phyloP scores from a whole-genome alignment of 2,329 filamentous ascomycete species.

The Colletotrichum brevisporum region DNA sequence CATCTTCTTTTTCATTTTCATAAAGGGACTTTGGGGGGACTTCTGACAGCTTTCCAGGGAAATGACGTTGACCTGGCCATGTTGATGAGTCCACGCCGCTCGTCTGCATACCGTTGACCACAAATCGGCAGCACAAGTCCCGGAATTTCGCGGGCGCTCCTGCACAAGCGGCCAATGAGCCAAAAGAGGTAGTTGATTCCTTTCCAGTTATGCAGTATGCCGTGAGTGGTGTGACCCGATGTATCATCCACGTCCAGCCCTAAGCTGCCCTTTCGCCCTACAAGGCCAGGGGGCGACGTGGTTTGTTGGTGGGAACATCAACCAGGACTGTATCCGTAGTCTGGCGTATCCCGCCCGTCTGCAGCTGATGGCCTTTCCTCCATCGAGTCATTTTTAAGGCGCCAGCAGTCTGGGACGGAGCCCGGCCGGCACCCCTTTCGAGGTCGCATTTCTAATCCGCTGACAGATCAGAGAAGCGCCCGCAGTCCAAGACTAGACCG shows the following conservation, averaged over 20 bases:
- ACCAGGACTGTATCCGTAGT: background rate
- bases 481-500: background rate
- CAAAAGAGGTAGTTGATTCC: slow-evolving; percentile 16
- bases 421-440: background rate
- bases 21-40: background rate
- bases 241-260: slow-evolving; percentile 29
- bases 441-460: slow-evolving; percentile 31
- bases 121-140: slow-evolving; percentile 21
- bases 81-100: slow-evolving; percentile 15
- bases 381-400: background rate
- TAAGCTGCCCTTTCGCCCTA: slow-evolving; percentile 31
- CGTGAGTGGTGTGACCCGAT: slow-evolving; percentile 27
- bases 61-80: slow-evolving; percentile 25
- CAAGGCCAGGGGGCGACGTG: slow-evolving; percentile 18
- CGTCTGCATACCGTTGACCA: slow-evolving; percentile 10
- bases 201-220: slow-evolving; percentile 26
- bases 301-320: slow-evolving; percentile 11
- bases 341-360: background rate
- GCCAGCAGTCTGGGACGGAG: background rate
- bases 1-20: background rate
- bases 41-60: background rate
- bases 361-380: slow-evolving; percentile 9
- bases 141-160: slow-evolving; percentile 3
- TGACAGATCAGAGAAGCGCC: slow-evolving; percentile 26
- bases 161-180: slow-evolving; percentile 16